Percentiles rank a stretch among this genome's conserved stretches.
These are phyloP conservation scores for Gymnopus androsaceus DNA, from an alignment of 1,284 basidiomycete genomes.

Conservation along the genomic window DNA sequence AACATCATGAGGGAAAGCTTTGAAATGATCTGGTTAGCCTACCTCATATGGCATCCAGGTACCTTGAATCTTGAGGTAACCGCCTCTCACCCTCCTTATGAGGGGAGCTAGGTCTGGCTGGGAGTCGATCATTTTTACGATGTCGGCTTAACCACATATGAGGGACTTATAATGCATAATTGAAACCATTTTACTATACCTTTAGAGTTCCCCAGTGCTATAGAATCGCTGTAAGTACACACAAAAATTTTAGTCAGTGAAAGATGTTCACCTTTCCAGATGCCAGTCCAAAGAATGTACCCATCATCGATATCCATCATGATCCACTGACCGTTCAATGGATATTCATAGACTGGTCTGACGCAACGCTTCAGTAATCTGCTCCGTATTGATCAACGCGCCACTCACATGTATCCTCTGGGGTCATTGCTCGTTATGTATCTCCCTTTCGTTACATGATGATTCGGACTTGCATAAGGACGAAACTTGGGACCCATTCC, in stretches of 20 bases:
- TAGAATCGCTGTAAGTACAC: slow-evolving; percentile 4
- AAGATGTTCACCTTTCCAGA: slow-evolving; percentile 73
- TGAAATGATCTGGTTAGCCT: slow-evolving; percentile 22
- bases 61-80: slow-evolving; percentile 86
- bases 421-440: slow-evolving; percentile 87
- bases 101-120: slow-evolving; percentile 81
- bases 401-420: slow-evolving; percentile 77
- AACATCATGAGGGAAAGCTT: slow-evolving; percentile 10
- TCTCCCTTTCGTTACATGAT: slow-evolving; percentile 80
- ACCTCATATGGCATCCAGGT: slow-evolving; percentile 91
- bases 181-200: slow-evolving; percentile 49
- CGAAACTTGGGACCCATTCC: slow-evolving; percentile 59
- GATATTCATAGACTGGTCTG: slow-evolving; percentile 85
- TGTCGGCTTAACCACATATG: slow-evolving; percentile 60
- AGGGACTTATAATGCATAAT: neutral
- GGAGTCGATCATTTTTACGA: slow-evolving; percentile 87
- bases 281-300: slow-evolving; percentile 84
- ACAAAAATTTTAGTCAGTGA: neutral
- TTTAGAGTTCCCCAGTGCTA: slow-evolving; percentile 84
- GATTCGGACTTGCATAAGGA: slow-evolving; percentile 74
- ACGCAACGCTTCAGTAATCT: neutral
- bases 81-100: slow-evolving; percentile 80
- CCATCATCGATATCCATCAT: slow-evolving; percentile 92
- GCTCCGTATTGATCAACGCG: neutral
- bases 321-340: slow-evolving; percentile 85